A percentile compares a stretch with the other conserved stretches of the same genome.
These are phyloP conservation scores for Candida sp. DNA, from an alignment of 1,139 yeast species.

Conservation along the genomic window DNA sequence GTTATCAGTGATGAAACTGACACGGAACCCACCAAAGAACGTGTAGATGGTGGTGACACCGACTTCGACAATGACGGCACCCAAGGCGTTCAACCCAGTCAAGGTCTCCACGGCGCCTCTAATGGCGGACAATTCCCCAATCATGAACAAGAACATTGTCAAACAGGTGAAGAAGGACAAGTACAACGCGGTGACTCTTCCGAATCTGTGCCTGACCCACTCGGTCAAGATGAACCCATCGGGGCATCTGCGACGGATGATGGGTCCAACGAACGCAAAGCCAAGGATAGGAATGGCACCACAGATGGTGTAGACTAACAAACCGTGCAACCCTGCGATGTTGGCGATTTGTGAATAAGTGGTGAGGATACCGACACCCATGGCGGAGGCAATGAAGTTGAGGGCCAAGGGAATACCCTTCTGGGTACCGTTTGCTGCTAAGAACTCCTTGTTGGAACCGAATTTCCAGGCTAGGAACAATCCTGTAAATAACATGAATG, in stretches of 20 bases:
- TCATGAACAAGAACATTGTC: slow-evolving; percentile 88
- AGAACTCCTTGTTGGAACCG: slow-evolving; percentile 54
- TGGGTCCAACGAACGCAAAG: slow-evolving; percentile 84
- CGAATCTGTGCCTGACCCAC: slow-evolving; percentile 89
- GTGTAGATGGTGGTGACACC: slow-evolving; percentile 89
- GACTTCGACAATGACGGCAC: slow-evolving; percentile 86
- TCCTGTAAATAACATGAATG: slow-evolving; percentile 65
- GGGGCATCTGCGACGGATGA: slow-evolving; percentile 80
- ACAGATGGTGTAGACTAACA: slow-evolving; percentile 78
- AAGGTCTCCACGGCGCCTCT: slow-evolving; percentile 76
- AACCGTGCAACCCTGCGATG: slow-evolving; percentile 85
- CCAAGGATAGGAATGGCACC: slow-evolving; percentile 86
- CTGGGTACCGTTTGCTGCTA: slow-evolving; percentile 82
- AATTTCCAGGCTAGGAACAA: slow-evolving; percentile 58
- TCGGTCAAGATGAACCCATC: slow-evolving; percentile 94
- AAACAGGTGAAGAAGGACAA: slow-evolving; percentile 82
- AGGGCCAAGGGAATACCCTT: slow-evolving; percentile 80
- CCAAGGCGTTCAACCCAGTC: slow-evolving; percentile 81
- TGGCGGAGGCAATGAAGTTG: slow-evolving; percentile 87
- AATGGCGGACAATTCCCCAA: slow-evolving; percentile 84
- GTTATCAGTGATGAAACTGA: slow-evolving; percentile 88
- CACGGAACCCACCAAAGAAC: slow-evolving; percentile 86
- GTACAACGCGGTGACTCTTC: slow-evolving; percentile 71
- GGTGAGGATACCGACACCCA: slow-evolving; percentile 90
- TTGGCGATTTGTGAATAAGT: slow-evolving; percentile 91